Conservation (phyloP, 139 green algal genomes). For the Desmodesmus armatus region DNA sequence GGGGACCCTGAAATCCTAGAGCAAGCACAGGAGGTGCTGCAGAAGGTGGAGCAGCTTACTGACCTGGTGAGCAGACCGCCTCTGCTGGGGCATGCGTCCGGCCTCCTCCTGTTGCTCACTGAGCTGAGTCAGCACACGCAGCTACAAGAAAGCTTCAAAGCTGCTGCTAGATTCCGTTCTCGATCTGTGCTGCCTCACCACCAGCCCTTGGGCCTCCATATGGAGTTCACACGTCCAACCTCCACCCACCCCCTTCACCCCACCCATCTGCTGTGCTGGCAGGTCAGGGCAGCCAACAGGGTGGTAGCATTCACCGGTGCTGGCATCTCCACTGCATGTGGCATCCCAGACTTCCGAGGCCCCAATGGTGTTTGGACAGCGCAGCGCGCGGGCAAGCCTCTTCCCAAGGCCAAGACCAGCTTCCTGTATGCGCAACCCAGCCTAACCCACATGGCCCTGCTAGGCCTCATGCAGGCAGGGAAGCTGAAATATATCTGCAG, state of each 20-base stretch:
- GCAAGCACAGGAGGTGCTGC: slow-evolving; percentile 35
- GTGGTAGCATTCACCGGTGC: slow-evolving; percentile 93
- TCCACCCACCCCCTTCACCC: no score
- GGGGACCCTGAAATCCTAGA: slow-evolving; percentile 78
- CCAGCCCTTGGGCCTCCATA: no score
- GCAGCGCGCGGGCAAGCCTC: not conserved
- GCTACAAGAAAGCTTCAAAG: not conserved
- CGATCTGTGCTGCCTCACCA: no score
- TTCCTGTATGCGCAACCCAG: slow-evolving; percentile 86
- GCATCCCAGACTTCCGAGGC: slow-evolving; percentile 95
- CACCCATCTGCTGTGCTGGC: not conserved
- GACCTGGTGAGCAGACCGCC: slow-evolving; percentile 54
- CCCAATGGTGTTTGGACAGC: slow-evolving; percentile 95
- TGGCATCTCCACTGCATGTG: slow-evolving; percentile 90
- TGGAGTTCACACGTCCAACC: no score
- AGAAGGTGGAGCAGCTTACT: slow-evolving; percentile 64
- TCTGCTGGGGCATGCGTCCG: not conserved
- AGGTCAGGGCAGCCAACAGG: slow-evolving; percentile 54
- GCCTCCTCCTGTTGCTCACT: not conserved
- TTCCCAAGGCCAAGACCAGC: slow-evolving; percentile 64
- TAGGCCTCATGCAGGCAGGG: slow-evolving; percentile 45
- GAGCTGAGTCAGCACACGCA: not conserved
- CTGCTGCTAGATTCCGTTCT: no score
- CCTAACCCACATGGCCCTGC: slow-evolving; percentile 80
- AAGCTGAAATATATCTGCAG: slow-evolving; percentile 67